Percentiles rank a stretch among this genome's conserved stretches.
phyloP scores from a whole-genome alignment of 1,284 basidiomycete species.

The Dichomitus squalens region DNA sequence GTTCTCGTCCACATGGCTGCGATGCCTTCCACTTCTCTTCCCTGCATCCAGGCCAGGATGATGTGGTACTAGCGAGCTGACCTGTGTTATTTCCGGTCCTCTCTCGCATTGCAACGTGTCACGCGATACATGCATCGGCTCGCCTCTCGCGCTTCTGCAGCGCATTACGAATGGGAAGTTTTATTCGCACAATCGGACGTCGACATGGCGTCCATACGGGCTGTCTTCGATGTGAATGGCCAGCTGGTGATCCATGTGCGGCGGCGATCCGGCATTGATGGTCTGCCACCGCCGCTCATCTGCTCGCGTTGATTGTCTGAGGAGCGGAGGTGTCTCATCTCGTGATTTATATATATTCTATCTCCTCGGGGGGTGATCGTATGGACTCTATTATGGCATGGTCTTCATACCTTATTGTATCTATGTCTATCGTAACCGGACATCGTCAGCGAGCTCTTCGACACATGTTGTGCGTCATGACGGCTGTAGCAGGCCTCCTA shows the following conservation, averaged over 20 bases:
- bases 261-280: constrained; percentile 6
- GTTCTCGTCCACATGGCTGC: neutral
- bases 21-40: neutral
- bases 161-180: constrained; percentile 35
- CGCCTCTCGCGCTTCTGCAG: constrained; percentile 12
- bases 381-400: too few species aligned
- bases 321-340: too few species aligned
- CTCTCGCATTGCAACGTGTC: neutral
- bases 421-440: constrained; percentile 1
- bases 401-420: constrained; percentile 2
- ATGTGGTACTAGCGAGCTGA: neutral
- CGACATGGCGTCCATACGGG: constrained; percentile 30
- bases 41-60: neutral
- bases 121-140: neutral
- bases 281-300: constrained; percentile 6
- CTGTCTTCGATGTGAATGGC: constrained; percentile 26
- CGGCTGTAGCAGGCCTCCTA: too few species aligned
- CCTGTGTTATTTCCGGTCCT: neutral
- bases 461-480: too few species aligned
- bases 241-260: constrained; percentile 28
- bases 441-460: neutral
- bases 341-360: neutral
- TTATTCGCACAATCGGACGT: constrained; percentile 32
- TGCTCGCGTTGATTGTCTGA: neutral
- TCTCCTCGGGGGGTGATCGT: neutral